phyloP scores from a whole-genome alignment of 345 rosid genomes.

The Theobroma cacao region DNA sequence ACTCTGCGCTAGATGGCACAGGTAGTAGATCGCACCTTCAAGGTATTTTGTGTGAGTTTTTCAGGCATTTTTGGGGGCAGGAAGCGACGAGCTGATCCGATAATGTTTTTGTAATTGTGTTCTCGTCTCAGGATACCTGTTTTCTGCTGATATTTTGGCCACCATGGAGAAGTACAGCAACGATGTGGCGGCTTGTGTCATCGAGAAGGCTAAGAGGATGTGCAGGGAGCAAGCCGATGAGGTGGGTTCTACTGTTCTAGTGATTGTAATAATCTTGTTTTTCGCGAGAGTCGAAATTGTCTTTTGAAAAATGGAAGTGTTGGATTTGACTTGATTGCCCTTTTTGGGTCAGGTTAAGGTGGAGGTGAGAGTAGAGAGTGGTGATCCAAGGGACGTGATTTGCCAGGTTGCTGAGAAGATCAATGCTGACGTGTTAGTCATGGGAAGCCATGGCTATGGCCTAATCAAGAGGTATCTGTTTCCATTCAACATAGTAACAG shows the following conservation, averaged over 20 bases:
- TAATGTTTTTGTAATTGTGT: neutral
- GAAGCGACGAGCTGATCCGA: neutral
- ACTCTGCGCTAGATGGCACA: constrained; percentile 47
- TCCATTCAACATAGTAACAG: too few species aligned
- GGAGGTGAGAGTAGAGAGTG: constrained; percentile 41
- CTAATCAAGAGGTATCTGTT: constrained; percentile 48
- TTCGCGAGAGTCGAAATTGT: neutral
- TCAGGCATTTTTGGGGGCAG: neutral
- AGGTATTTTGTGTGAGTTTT: neutral
- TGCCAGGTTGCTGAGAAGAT: constrained; percentile 48
- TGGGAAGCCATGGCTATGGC: constrained; percentile 71
- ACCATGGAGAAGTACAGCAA: constrained; percentile 44
- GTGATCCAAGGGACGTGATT: constrained; percentile 65
- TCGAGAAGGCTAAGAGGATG: constrained; percentile 45
- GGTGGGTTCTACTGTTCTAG: constrained; percentile 18
- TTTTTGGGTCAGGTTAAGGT: constrained; percentile 37
- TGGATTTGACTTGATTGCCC: neutral
- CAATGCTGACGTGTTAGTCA: constrained; percentile 45
- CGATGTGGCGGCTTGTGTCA: constrained; percentile 40
- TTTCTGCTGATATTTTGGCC: constrained; percentile 48
- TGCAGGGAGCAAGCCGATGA: constrained; percentile 33
- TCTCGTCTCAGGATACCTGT: constrained; percentile 45
- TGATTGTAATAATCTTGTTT: neutral
- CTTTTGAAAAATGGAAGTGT: neutral
- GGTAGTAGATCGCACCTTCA: constrained; percentile 21